A percentile compares a stretch with the other conserved stretches of the same genome.
These are phyloP conservation scores for Sphagnum tenellum DNA, from an alignment of 225 moss, liverwort and hornwort species.

Conservation along the genomic window DNA sequence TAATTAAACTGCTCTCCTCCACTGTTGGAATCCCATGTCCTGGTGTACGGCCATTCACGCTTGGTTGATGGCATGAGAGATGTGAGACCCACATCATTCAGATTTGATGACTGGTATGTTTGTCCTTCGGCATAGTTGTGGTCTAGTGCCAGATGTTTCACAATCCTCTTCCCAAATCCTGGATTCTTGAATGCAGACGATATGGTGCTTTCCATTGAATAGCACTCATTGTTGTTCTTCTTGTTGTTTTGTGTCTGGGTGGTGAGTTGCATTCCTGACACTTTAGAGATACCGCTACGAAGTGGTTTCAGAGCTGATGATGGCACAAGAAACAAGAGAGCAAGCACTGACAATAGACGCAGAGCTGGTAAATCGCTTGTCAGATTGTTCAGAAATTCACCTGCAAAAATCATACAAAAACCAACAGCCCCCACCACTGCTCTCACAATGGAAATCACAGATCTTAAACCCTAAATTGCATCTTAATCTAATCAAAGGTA, in stretches of 20 bases:
- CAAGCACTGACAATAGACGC: conserved; percentile 65
- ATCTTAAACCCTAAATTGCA: too few relatives aligned
- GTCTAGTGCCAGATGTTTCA: conserved; percentile 65
- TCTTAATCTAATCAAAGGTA: too few relatives aligned
- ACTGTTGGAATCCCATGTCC: conserved; percentile 47
- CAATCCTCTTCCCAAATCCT: conserved; percentile 53
- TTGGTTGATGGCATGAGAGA: conserved; percentile 66
- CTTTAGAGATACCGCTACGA: conserved; percentile 22
- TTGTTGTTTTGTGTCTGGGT: not conserved
- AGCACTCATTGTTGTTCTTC: conserved; percentile 5
- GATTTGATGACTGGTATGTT: conserved; percentile 57
- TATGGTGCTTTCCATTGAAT: conserved; percentile 41
- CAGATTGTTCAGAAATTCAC: conserved; percentile 59
- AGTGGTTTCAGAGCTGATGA: conserved; percentile 24
- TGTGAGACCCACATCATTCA: conserved; percentile 72
- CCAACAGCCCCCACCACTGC: too few relatives aligned
- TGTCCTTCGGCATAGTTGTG: conserved; percentile 75
- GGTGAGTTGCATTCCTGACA: conserved; percentile 5
- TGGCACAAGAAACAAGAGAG: conserved; percentile 68
- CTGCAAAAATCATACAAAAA: conserved; percentile 13
- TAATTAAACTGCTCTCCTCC: conserved; percentile 61
- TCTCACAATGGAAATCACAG: too few relatives aligned
- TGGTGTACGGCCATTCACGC: conserved; percentile 76
- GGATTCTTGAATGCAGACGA: conserved; percentile 35
- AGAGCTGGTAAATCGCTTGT: conserved; percentile 76